Evolutionary conservation across 306 rosid genomes (phyloP), one percentile per base, ranked within the genome.

Genomic region (Mimosa pudica): DNA sequence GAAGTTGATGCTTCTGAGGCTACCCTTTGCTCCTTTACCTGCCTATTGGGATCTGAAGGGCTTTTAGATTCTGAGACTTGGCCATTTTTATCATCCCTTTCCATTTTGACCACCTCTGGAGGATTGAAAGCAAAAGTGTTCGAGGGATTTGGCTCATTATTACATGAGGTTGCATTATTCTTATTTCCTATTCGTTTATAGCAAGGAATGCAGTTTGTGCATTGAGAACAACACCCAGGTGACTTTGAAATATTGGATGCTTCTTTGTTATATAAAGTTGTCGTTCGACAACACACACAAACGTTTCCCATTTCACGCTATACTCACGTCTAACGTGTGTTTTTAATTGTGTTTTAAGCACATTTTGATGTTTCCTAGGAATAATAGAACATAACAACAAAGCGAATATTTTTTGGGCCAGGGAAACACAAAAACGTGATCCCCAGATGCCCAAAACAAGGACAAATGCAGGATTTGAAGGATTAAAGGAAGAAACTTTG

Each of bases 301-400:
- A 81, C 89, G 85, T 95, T 92, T 69, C 98, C 98, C 98, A 95
- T 95, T 84, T 85, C 81, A 77, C 82, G 68, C 77, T 80, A 54
- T 24, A 24, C 33, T 69, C 16, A 63, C 80, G 66, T 51, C 79
- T 48, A 67, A 16, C 77, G 65, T 71, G 14, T 3, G 14, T 3
- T 7, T 13, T 3, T 12, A 48, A 71, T 30, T 4, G 18, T 3
- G 46, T 36, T 73, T 36, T 58, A 14, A 9, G 7, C 76, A 33
- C 41, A 24, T 46, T 51, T 58, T 52, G 78, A 47, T 65, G 74
- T 38, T 77, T 63, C 72, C 44, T 9, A 44, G 48, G 61, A 73
- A 79, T 46, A 73, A 6, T 7, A 64, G 70, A 51, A 42, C 46
- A 35, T 67, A 13, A 41, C 44, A 77, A 63, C 44, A 77, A 63